Evolutionary conservation across 1,139 yeast genomes (phyloP).

Genomic region (Meyerozyma athensensis): DNA sequence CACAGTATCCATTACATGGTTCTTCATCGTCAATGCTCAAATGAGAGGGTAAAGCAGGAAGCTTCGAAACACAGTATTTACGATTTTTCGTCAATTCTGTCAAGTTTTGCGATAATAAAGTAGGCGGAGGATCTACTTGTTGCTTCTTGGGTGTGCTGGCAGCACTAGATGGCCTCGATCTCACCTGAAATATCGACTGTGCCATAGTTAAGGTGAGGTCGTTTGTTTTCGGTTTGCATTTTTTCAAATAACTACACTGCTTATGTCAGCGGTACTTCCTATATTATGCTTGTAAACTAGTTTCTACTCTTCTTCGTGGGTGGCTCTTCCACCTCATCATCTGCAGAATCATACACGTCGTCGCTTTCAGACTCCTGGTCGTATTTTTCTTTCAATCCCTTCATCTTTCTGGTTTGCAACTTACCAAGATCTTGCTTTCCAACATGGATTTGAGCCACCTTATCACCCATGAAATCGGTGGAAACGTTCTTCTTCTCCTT

Average conservation of each 20-base stretch:
- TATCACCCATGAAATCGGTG: conserved; percentile 89
- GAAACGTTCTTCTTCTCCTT: conserved; percentile 86
- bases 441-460: conserved; percentile 92
- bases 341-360: conserved; percentile 19
- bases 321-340: conserved; percentile 2
- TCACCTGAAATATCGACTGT: conserved; percentile 1
- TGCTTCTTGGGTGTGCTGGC: conserved; percentile 2
- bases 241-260: neutral
- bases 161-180: neutral
- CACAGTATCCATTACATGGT: conserved; percentile 46
- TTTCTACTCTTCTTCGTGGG: neutral
- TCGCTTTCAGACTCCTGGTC: conserved; percentile 61
- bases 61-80: conserved; percentile 53
- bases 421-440: conserved; percentile 90
- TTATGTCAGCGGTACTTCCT: neutral
- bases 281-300: neutral
- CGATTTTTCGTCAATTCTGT: conserved; percentile 57
- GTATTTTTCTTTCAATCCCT: conserved; percentile 84
- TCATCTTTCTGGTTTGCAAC: conserved; percentile 96
- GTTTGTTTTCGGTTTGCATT: neutral
- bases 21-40: conserved; percentile 22
- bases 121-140: neutral
- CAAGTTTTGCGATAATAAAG: neutral
- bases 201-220: neutral
- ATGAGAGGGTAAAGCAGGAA: conserved; percentile 54